A percentile compares a stretch with the other conserved stretches of the same genome.
Conservation (phyloP, 345 rosid genomes). For the Draba incana region DNA sequence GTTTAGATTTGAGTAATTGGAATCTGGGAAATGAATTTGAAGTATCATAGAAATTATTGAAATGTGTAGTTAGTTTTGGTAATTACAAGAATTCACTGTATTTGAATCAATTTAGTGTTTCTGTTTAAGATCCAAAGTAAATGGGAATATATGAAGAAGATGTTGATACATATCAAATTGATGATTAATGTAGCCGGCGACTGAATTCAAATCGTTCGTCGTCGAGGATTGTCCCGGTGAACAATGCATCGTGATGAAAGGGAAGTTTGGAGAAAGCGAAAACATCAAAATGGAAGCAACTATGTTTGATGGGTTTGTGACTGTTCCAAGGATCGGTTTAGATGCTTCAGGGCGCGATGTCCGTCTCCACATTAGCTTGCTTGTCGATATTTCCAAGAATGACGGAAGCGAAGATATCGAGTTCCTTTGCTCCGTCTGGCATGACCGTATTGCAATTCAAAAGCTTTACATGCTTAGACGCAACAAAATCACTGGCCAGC, state of each 20-base stretch:
- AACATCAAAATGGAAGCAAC: constrained; percentile 60
- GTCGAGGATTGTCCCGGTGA: constrained; percentile 64
- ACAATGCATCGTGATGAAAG: constrained; percentile 59
- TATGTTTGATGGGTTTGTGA: constrained; percentile 66
- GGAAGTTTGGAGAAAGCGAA: constrained; percentile 49
- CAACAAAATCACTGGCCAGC: constrained; percentile 42
- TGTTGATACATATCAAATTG: not conserved
- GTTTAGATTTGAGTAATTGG: not conserved
- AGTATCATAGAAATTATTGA: not conserved
- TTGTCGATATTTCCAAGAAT: constrained; percentile 54
- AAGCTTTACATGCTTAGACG: constrained; percentile 52
- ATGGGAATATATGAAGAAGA: constrained; percentile 9
- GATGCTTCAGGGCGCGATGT: constrained; percentile 54
- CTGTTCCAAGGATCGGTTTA: constrained; percentile 50
- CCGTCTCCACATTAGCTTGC: constrained; percentile 61
- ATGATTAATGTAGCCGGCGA: constrained; percentile 47
- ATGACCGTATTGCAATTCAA: constrained; percentile 61
- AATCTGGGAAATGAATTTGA: not conserved
- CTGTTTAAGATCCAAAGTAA: constrained; percentile 14
- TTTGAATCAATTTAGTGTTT: not conserved
- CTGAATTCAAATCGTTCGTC: constrained; percentile 55
- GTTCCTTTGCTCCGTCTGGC: constrained; percentile 74
- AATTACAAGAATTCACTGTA: not conserved
- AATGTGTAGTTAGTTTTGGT: not conserved
- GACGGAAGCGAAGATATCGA: constrained; percentile 49